Evolutionary conservation across 148 eudicot species (phyloP), one percentile per base, ranked within the genome.

Genomic region (Nepenthes gracilis): DNA sequence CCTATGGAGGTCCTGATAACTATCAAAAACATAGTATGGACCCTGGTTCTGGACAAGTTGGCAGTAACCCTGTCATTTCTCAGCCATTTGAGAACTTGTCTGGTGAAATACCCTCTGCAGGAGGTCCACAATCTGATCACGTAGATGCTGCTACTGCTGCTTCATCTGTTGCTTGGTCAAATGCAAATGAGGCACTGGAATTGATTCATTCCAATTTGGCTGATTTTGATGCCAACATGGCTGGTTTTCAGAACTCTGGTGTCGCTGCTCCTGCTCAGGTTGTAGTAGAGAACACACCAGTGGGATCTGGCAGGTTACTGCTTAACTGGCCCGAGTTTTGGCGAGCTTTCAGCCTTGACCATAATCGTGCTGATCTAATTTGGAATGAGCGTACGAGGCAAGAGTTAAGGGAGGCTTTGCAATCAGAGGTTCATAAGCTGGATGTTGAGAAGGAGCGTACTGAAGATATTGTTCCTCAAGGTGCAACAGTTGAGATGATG

Each of bases 341-440:
- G 98, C 87, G 98, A 63, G 98, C 95, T 51, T 93, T 93, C 67
- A 80, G 85, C 72, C 89, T 88, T 55, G 98, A 93, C 75, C 98
- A 93, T 65, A 93, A 86, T 67, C 98, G 98, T 75, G 98, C 98
- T 13, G 98, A 93, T 69, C 81, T 93, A 66, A 93, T 93, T 55
- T 93, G 98, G 98, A 93, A 93, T 76, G 98, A 93, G 71, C 89
- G 98, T 51, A 86, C 96, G 47, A 72, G 98, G 63, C 98, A 93
- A 77, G 98, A 93, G 74, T 73, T 93, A 67, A 74, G 88, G 70
- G 95, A 81, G 72, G 83, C 88, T 45, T 83, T 93, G 81, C 87
- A 82, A 75, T 91, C 91, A 32, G 96, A 93, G 85, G 91, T 93
- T 77, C 95, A 88, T 70, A 76, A 86, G 71, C 74, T 93, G 62